phyloP scores from a whole-genome alignment of 2,329 filamentous ascomycete genomes.

The Hypoxylon sp. region DNA sequence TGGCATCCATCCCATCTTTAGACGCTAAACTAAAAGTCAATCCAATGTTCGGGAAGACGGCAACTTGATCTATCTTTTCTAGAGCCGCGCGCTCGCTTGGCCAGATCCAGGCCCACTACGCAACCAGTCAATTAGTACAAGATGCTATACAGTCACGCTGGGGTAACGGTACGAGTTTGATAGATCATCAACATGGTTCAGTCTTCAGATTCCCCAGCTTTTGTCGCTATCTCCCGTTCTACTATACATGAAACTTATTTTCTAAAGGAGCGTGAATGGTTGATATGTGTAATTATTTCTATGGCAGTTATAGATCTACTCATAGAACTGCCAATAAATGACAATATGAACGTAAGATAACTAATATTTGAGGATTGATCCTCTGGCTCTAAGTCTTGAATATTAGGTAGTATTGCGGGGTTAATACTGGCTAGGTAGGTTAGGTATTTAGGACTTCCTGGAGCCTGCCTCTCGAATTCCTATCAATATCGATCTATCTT shows the following conservation, averaged over 20 bases:
- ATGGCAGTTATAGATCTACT: no score
- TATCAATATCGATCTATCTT: background rate
- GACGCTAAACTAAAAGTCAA: background rate
- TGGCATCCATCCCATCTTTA: constrained; percentile 4
- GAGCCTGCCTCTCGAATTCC: background rate
- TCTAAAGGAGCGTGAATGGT: no score
- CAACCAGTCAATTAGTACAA: background rate
- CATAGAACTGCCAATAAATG: no score
- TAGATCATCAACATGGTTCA: background rate
- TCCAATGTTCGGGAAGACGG: constrained; percentile 1
- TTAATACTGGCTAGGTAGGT: background rate
- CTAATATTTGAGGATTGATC: background rate
- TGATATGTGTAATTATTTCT: no score
- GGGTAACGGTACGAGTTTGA: background rate
- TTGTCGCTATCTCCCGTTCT: no score
- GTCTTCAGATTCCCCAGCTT: background rate
- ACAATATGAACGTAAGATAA: no score
- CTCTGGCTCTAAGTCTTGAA: background rate
- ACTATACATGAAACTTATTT: no score
- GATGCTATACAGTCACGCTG: background rate
- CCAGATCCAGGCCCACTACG: background rate
- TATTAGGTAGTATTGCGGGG: background rate
- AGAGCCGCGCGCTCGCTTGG: constrained; percentile 1
- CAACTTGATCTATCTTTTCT: background rate
- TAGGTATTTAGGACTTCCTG: background rate